phyloP scores from a whole-genome alignment of 495 filamentous ascomycete genomes.

The Letharia columbiana region DNA sequence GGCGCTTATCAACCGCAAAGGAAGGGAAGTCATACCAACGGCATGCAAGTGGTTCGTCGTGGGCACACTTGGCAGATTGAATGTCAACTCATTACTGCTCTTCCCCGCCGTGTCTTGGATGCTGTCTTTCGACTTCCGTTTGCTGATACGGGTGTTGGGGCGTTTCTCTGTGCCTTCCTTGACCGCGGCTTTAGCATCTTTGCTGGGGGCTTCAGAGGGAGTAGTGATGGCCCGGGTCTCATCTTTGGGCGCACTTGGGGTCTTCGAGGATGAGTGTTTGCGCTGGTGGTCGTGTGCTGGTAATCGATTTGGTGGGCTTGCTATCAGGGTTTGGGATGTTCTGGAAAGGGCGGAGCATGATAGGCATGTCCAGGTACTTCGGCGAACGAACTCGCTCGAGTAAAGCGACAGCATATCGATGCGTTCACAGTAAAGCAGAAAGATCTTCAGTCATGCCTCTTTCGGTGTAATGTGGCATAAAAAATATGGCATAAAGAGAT shows the following conservation, averaged over 20 bases:
- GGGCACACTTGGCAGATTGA: slow-evolving; percentile 70
- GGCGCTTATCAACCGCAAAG: slow-evolving; percentile 9
- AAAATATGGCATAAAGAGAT: neutral
- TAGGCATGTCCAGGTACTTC: slow-evolving; percentile 35
- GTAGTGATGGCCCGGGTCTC: slow-evolving; percentile 18
- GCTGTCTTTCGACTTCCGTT: slow-evolving; percentile 21
- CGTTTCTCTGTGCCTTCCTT: slow-evolving; percentile 9
- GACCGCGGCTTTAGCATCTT: slow-evolving; percentile 9
- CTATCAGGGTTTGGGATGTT: slow-evolving; percentile 27
- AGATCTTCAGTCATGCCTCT: neutral
- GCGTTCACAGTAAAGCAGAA: neutral
- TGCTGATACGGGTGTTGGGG: slow-evolving; percentile 12
- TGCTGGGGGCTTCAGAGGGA: slow-evolving; percentile 17
- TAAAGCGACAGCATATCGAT: slow-evolving; percentile 41
- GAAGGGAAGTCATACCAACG: slow-evolving; percentile 47
- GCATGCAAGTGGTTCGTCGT: slow-evolving; percentile 71
- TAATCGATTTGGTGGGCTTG: slow-evolving; percentile 30
- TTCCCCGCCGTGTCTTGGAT: slow-evolving; percentile 4
- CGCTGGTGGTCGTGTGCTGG: slow-evolving; percentile 40
- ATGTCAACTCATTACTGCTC: slow-evolving; percentile 15
- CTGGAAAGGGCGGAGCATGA: slow-evolving; percentile 30
- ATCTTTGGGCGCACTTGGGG: slow-evolving; percentile 34
- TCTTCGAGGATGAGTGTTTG: slow-evolving; percentile 45
- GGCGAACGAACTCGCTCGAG: slow-evolving; percentile 40
- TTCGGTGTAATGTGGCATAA: neutral